Evolutionary conservation across 805 yeast genomes (phyloP), one percentile per base, ranked within the genome.

Genomic region (Jamesozyma spencerorum): DNA sequence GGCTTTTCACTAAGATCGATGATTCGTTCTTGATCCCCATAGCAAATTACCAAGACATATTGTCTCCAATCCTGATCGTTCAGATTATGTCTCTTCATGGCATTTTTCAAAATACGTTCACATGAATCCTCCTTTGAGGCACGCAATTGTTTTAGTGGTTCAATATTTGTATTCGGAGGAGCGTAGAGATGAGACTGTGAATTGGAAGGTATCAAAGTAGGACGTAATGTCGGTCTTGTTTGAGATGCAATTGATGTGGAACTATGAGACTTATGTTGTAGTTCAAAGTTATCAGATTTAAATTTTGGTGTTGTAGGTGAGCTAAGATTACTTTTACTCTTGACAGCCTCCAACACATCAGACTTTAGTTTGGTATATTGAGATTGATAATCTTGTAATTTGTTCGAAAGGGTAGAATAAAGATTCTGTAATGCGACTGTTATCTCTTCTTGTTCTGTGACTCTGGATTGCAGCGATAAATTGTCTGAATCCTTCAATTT

Each of bases 41-140:
- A 87, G 55, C 94, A 83, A 13, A 90, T 83, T 14, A 88, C 87
- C 38, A 90, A 65, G 2, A 88, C 95, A 57, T 87, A 90, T 53
- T 85, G 82, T 39, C 83, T 72, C 88, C 95, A 84, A 55, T 86
- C 95, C 38, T 76, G 80, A 26, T 77, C 74, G 35, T 77, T 78
- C 37, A 90, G 70, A 44, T 79, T 79, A 63, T 88, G 94, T 45
- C 94, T 72, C 49, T 80, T 77, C 83, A 86, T 80, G 4, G 95
- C 96, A 28, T 82, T 85, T 53, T 85, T 94, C 36, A 92, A 65
- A 18, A 90, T 81, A 58, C 84, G 84, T 51, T 82, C 79, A 58
- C 96, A 87, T 2, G 96, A 87, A 52, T 90, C 97, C 41, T 87
- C 95, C 19, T 85, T 78, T 6, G 90, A 81, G 1, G 95, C 94